Percentiles rank a stretch among this genome's conserved stretches.
phyloP scores from a whole-genome alignment of 805 yeast species.

The Suhomyces sp. region DNA sequence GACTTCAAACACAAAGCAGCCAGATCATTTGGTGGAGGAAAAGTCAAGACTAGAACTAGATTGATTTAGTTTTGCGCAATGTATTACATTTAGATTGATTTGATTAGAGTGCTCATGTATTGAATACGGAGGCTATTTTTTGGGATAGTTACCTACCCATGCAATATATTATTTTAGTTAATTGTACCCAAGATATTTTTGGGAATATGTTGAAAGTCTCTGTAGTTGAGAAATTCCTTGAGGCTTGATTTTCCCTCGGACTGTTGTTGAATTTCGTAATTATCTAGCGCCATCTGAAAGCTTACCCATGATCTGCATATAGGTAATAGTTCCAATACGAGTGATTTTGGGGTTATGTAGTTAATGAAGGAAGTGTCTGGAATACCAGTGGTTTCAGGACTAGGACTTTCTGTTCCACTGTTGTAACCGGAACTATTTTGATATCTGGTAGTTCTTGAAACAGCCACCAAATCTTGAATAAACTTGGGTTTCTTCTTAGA shows the following conservation, averaged over 20 bases:
- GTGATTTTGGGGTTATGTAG: constrained; percentile 22
- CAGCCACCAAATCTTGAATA: constrained; percentile 20
- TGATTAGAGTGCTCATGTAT: not conserved
- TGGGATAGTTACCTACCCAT: not conserved
- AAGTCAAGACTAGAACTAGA: constrained; percentile 50
- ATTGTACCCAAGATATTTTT: constrained; percentile 13
- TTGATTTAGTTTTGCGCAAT: constrained; percentile 32
- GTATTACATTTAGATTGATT: no score
- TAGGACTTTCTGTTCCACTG: not conserved
- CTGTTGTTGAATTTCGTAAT: constrained; percentile 16
- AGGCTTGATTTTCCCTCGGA: constrained; percentile 17
- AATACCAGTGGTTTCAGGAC: constrained; percentile 24
- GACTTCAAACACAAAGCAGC: constrained; percentile 59
- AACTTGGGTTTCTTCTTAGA: constrained; percentile 32
- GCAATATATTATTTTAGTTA: not conserved
- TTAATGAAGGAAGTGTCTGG: constrained; percentile 33
- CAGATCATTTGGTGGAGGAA: constrained; percentile 71
- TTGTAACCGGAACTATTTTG: not conserved
- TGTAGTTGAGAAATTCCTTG: constrained; percentile 29
- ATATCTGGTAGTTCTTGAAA: constrained; percentile 19
- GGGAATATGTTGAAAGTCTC: constrained; percentile 29
- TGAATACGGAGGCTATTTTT: not conserved
- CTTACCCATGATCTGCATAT: constrained; percentile 29
- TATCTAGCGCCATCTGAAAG: constrained; percentile 27
- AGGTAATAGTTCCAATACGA: constrained; percentile 32